phyloP scores from a whole-genome alignment of 495 filamentous ascomycete species.

The Aspergillus indologenus region DNA sequence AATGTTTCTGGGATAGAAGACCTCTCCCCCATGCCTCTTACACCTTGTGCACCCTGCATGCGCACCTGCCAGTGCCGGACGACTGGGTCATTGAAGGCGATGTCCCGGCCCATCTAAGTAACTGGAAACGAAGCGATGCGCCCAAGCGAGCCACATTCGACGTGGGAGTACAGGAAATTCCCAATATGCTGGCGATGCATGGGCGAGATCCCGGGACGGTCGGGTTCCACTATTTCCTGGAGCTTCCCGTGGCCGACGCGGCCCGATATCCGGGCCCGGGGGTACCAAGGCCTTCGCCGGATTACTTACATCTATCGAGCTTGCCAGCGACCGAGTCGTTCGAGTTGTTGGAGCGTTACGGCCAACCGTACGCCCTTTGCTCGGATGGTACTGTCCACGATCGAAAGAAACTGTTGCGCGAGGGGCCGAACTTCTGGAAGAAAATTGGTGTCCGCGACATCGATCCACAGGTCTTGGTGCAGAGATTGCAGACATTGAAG shows the following conservation, averaged over 20 bases:
- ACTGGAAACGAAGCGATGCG: constrained; percentile 27
- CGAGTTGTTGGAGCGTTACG: constrained; percentile 37
- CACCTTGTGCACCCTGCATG: constrained; percentile 45
- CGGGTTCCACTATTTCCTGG: constrained; percentile 71
- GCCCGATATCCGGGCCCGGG: constrained; percentile 39
- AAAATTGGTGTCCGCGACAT: constrained; percentile 43
- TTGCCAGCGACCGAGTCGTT: constrained; percentile 34
- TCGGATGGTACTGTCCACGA: constrained; percentile 34
- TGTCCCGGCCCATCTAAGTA: constrained; percentile 23
- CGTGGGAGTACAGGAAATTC: constrained; percentile 56
- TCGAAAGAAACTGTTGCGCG: constrained; percentile 32
- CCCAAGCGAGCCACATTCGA: constrained; percentile 53
- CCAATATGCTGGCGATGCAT: constrained; percentile 73
- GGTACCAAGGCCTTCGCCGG: constrained; percentile 25
- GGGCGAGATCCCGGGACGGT: constrained; percentile 68
- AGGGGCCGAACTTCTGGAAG: constrained; percentile 39
- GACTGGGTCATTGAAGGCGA: constrained; percentile 36
- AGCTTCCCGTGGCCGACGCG: constrained; percentile 63
- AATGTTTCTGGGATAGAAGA: constrained; percentile 59
- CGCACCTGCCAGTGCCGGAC: constrained; percentile 41
- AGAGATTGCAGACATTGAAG: constrained; percentile 43
- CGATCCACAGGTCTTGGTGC: constrained; percentile 31
- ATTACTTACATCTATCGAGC: constrained; percentile 31
- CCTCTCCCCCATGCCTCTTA: constrained; percentile 45
- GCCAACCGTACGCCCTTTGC: constrained; percentile 34